Conservation (phyloP, 106 monocot species). For the Cymbidium sinense region DNA sequence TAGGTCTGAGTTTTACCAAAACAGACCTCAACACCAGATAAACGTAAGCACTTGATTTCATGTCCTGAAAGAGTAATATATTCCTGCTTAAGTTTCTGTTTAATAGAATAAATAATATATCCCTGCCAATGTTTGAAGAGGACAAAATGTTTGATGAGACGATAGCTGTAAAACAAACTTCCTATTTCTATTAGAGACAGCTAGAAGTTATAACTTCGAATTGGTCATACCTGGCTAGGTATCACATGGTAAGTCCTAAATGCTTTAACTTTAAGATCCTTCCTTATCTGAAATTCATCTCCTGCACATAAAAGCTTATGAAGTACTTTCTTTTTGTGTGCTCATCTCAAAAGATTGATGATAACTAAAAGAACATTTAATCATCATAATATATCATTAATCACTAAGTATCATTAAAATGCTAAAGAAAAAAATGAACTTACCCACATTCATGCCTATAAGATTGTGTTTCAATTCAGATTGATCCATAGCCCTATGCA, state of each 20-base stretch:
- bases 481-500: conserved; percentile 83
- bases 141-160: background rate
- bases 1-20: conserved; percentile 9
- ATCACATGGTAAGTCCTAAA: conserved; percentile 89
- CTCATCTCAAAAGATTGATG: background rate
- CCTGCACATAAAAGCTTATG: conserved; percentile 31
- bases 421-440: conserved; percentile 2
- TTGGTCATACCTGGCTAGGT: conserved; percentile 63
- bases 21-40: conserved; percentile 95
- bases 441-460: conserved; percentile 65
- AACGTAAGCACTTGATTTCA: conserved; percentile 64
- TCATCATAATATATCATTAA: background rate
- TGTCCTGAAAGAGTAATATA: conserved; percentile 49
- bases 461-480: conserved; percentile 76
- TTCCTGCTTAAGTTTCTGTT: conserved; percentile 78
- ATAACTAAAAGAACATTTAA: background rate
- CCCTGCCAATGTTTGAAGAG: conserved; percentile 48
- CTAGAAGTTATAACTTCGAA: background rate
- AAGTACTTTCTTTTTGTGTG: background rate
- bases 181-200: background rate
- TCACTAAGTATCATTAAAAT: background rate
- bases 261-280: conserved; percentile 81
- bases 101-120: conserved; percentile 81
- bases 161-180: background rate
- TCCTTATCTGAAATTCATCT: conserved; percentile 74